Conservation (phyloP, 2,329 filamentous ascomycete genomes). For the Stromatinia cepivora region DNA sequence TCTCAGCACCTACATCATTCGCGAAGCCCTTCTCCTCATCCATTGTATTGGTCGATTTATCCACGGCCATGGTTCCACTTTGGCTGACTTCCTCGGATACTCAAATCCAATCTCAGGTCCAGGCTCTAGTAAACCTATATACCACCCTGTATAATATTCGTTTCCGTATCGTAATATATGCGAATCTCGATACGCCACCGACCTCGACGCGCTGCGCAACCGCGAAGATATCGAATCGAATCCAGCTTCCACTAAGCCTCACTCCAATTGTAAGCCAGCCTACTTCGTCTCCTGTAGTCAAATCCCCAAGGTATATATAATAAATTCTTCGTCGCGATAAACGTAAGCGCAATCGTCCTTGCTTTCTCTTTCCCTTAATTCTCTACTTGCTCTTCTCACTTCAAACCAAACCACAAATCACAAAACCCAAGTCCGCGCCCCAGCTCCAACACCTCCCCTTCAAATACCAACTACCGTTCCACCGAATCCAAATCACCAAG, state of each 20-base stretch:
- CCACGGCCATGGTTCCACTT: not conserved
- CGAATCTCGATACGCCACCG: not conserved
- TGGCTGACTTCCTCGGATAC: not conserved
- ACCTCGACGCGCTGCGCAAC: not conserved
- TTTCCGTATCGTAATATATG: not conserved
- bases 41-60: not conserved
- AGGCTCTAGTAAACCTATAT: not conserved
- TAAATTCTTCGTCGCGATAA: not conserved
- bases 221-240: not conserved
- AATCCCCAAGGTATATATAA: not conserved
- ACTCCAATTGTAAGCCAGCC: not conserved
- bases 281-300: not conserved
- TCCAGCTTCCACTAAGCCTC: not conserved
- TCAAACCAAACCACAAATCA: not conserved
- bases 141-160: not conserved
- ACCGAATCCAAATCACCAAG: not conserved
- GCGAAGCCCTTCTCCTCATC: constrained; percentile 19
- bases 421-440: not conserved
- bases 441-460: not conserved
- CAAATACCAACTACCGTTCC: constrained; percentile 8
- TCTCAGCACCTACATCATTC: not conserved
- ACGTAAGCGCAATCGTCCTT: not conserved
- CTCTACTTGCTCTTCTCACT: no score
- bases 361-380: no score
- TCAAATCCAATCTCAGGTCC: no score